A percentile compares a stretch with the other conserved stretches of the same genome.
These are phyloP conservation scores for Colletotrichum chlorophyti DNA, from an alignment of 2,329 filamentous ascomycete genomes.

Conservation along the genomic window DNA sequence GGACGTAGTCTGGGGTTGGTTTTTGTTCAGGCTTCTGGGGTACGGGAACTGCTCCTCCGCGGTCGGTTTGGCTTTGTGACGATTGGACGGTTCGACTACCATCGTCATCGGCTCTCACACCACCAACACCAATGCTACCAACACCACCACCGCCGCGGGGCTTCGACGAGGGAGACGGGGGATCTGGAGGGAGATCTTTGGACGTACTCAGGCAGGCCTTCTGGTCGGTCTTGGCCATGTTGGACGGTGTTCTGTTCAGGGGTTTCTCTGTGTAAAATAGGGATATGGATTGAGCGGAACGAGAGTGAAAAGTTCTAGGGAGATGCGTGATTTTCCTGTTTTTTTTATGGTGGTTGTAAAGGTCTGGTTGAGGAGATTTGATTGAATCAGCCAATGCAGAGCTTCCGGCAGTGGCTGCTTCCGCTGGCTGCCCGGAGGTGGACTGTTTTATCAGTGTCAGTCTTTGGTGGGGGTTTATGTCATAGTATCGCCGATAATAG, in stretches of 20 bases:
- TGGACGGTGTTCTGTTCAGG: constrained; percentile 30
- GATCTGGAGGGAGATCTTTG: constrained; percentile 38
- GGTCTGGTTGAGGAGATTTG: constrained; percentile 31
- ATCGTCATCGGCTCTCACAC: constrained; percentile 9
- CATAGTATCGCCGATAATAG: constrained; percentile 28
- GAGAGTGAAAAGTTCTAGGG: constrained; percentile 11
- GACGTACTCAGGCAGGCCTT: constrained; percentile 70
- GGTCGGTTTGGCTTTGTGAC: not conserved
- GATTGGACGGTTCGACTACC: too few relatives aligned
- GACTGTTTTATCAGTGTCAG: constrained; percentile 22
- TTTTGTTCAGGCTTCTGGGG: constrained; percentile 8
- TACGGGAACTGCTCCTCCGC: constrained; percentile 24
- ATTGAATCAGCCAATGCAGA: constrained; percentile 28
- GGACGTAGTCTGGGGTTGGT: constrained; percentile 31
- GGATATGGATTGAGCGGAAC: not conserved
- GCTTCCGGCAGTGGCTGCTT: constrained; percentile 9
- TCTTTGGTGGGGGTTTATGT: constrained; percentile 28
- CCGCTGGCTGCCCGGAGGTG: constrained; percentile 10
- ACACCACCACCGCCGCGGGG: constrained; percentile 19
- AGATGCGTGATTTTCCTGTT: constrained; percentile 40
- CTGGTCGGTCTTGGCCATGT: constrained; percentile 62
- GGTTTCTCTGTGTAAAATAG: constrained; percentile 20
- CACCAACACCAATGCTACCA: not conserved
- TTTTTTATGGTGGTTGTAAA: constrained; percentile 31
- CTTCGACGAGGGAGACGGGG: constrained; percentile 29